Percentiles rank a stretch among this genome's conserved stretches.
phyloP scores from a whole-genome alignment of 1,284 basidiomycete species.

The Tilletiopsis washingtonensis region DNA sequence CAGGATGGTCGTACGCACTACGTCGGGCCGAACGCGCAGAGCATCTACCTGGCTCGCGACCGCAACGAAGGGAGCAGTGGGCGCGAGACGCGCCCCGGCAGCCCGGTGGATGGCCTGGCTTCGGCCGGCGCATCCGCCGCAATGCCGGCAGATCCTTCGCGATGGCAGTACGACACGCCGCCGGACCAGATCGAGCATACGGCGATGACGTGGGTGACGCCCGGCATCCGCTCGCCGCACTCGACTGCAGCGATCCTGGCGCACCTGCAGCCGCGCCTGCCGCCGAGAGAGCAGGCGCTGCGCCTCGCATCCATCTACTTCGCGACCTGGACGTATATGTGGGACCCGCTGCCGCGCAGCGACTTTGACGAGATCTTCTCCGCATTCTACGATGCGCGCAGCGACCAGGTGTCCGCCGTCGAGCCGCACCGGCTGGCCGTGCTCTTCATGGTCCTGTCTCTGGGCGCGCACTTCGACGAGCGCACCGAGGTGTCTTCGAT shows the following conservation, averaged over 20 bases:
- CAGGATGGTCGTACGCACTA: not conserved
- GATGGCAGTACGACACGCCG: not conserved
- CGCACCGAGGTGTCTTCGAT: not conserved
- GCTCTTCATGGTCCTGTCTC: slow-evolving; percentile 1
- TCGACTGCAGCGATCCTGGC: not conserved
- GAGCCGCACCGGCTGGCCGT: slow-evolving; percentile 4
- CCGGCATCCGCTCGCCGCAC: slow-evolving; percentile 7
- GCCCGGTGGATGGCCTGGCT: not conserved
- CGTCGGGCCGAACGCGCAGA: slow-evolving; percentile 2
- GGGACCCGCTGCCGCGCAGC: not conserved
- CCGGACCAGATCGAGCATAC: not conserved
- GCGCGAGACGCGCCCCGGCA: not conserved
- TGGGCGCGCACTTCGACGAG: slow-evolving; percentile 5
- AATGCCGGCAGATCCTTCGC: not conserved
- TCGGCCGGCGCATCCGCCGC: too few species aligned
- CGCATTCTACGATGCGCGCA: not conserved
- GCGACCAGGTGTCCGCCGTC: not conserved
- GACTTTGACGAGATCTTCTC: slow-evolving; percentile 3
- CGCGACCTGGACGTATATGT: slow-evolving; percentile 1
- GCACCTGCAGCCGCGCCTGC: not conserved
- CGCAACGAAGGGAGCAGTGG: not conserved
- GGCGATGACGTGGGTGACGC: not conserved
- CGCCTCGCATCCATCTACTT: slow-evolving; percentile 1
- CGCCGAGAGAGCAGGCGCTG: not conserved
- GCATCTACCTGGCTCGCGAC: slow-evolving; percentile 1